Conservation (phyloP, 305 asterid genomes). For the Fraxinus baroniana region DNA sequence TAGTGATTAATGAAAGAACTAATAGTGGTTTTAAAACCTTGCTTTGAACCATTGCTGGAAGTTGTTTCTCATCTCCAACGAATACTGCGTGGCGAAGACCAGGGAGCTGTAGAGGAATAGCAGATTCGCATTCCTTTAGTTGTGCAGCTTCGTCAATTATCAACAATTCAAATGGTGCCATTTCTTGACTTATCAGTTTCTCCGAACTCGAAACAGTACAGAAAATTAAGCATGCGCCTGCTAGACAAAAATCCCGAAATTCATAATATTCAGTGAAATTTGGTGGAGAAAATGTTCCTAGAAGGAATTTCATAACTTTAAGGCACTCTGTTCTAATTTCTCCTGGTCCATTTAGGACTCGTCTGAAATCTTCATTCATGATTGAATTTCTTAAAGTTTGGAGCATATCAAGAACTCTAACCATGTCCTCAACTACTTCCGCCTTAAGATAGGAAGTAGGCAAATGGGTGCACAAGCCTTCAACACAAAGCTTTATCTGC, state of each 20-base stretch:
- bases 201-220: slow-evolving; percentile 67
- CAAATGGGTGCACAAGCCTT: slow-evolving; percentile 57
- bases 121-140: slow-evolving; percentile 72
- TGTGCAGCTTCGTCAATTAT: slow-evolving; percentile 86
- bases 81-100: slow-evolving; percentile 65
- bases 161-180: slow-evolving; percentile 41
- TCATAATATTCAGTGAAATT: not conserved
- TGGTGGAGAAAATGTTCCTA: slow-evolving; percentile 27
- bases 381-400: slow-evolving; percentile 27
- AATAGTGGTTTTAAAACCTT: slow-evolving; percentile 38
- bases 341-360: slow-evolving; percentile 15
- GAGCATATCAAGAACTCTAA: slow-evolving; percentile 25
- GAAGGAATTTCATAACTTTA: slow-evolving; percentile 27
- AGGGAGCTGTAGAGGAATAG: slow-evolving; percentile 55
- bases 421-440: slow-evolving; percentile 30
- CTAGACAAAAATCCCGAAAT: slow-evolving; percentile 40
- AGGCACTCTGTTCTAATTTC: slow-evolving; percentile 28
- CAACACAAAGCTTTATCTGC: slow-evolving; percentile 29
- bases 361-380: slow-evolving; percentile 23
- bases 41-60: slow-evolving; percentile 83
- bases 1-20: not conserved
- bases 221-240: slow-evolving; percentile 44
- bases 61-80: slow-evolving; percentile 74
- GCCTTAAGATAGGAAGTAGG: slow-evolving; percentile 45
- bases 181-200: slow-evolving; percentile 32